A percentile compares a stretch with the other conserved stretches of the same genome.
Evolutionary conservation across 1,284 basidiomycete species (phyloP).

Genomic region (Puccinia hordei): DNA sequence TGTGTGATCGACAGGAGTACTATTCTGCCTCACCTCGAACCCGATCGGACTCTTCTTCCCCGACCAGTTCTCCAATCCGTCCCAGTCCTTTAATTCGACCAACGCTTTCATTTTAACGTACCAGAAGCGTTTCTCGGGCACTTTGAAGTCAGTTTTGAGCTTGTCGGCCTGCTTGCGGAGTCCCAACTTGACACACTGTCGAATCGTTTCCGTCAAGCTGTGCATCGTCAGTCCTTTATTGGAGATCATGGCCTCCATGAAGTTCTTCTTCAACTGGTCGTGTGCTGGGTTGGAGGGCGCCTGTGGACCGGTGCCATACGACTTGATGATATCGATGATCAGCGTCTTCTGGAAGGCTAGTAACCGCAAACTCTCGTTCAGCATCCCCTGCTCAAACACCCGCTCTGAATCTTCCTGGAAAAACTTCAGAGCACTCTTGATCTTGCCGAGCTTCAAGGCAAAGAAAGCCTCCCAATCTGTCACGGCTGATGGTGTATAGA

Average conservation of each 20-base stretch:
- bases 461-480: constrained; percentile 58
- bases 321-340: constrained; percentile 71
- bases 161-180: constrained; percentile 83
- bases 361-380: constrained; percentile 77
- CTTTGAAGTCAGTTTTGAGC: constrained; percentile 80
- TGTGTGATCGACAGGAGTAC: neutral
- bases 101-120: constrained; percentile 82
- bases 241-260: constrained; percentile 52
- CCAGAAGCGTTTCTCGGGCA: constrained; percentile 88
- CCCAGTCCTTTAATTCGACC: constrained; percentile 76
- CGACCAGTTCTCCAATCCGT: constrained; percentile 77
- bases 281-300: neutral
- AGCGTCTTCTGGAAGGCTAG: constrained; percentile 79
- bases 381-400: constrained; percentile 72
- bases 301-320: neutral
- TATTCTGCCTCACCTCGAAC: constrained; percentile 62
- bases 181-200: constrained; percentile 72
- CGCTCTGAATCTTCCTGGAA: constrained; percentile 92
- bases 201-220: constrained; percentile 80
- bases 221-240: constrained; percentile 56
- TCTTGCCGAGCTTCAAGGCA: constrained; percentile 69
- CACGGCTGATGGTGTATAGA: constrained; percentile 27
- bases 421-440: constrained; percentile 83
- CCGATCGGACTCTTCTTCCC: constrained; percentile 90
- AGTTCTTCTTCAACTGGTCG: constrained; percentile 52